Evolutionary conservation across 495 filamentous ascomycete genomes (phyloP).

Genomic region (Podospora tetraspora): DNA sequence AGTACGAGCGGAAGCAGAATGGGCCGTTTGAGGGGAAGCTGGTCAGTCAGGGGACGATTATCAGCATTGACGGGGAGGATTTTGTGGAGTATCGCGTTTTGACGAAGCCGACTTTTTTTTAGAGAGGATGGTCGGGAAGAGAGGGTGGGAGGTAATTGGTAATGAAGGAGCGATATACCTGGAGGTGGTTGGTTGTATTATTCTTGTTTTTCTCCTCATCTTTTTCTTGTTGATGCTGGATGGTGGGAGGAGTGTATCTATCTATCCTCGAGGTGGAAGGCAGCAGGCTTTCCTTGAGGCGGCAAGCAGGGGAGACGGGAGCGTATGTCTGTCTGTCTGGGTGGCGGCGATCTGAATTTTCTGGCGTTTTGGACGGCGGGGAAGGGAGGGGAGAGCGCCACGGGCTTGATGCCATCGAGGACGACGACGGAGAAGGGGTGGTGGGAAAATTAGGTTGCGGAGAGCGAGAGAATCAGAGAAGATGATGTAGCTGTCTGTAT

Average conservation of each 20-base stretch:
- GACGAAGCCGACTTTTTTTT: constrained; percentile 50
- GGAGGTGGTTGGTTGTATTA: neutral
- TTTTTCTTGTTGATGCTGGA: neutral
- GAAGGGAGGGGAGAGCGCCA: neutral
- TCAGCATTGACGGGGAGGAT: constrained; percentile 54
- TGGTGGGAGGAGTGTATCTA: neutral
- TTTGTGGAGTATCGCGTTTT: constrained; percentile 54
- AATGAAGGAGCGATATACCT: neutral
- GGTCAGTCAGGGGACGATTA: constrained; percentile 46
- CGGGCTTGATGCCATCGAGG: neutral
- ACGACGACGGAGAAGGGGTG: neutral
- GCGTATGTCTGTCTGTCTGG: neutral
- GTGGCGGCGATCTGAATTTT: neutral
- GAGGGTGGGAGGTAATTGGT: neutral
- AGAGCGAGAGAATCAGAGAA: neutral
- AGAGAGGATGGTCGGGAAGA: neutral
- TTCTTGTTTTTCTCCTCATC: neutral
- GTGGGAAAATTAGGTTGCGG: neutral
- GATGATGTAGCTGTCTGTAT: neutral
- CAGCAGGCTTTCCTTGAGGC: neutral
- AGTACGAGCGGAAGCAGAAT: constrained; percentile 48
- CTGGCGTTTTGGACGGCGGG: neutral
- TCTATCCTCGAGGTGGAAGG: neutral
- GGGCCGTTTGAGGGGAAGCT: constrained; percentile 50
- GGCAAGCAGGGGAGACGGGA: neutral